phyloP scores from a whole-genome alignment of 2,329 filamentous ascomycete species.

The Helminthosporium solani region DNA sequence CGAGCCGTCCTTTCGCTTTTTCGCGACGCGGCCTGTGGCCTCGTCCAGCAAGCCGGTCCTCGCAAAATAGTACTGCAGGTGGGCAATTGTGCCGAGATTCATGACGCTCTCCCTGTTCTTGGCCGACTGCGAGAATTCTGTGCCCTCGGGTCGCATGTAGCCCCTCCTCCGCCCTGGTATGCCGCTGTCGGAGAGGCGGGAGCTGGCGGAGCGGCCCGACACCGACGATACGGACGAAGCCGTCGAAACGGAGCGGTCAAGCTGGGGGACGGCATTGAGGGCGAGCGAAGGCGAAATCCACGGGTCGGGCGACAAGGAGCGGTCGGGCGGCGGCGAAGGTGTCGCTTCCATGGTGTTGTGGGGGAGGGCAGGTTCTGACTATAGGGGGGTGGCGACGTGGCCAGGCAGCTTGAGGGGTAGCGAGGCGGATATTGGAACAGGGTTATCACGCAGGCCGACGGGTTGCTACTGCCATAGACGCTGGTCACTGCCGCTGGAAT shows the following conservation, averaged over 20 bases:
- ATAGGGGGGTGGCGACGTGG: not conserved
- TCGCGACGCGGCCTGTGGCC: slow-evolving; percentile 82
- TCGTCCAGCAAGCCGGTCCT: slow-evolving; percentile 90
- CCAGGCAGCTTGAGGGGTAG: not conserved
- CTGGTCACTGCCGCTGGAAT: not conserved
- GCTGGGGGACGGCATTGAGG: slow-evolving; percentile 58
- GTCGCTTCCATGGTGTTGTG: slow-evolving; percentile 25
- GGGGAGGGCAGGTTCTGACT: not conserved
- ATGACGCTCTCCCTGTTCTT: slow-evolving; percentile 90
- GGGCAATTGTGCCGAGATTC: slow-evolving; percentile 93
- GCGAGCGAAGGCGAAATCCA: slow-evolving; percentile 64
- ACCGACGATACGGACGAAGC: slow-evolving; percentile 55
- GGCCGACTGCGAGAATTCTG: slow-evolving; percentile 87
- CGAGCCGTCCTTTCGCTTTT: slow-evolving; percentile 57
- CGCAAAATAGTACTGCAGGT: slow-evolving; percentile 98
- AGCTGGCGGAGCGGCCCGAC: slow-evolving; percentile 66
- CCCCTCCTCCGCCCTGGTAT: slow-evolving; percentile 63
- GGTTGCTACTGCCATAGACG: not conserved
- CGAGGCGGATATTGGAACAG: not conserved
- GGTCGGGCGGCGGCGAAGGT: slow-evolving; percentile 47
- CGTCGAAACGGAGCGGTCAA: slow-evolving; percentile 65
- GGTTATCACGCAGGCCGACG: not conserved
- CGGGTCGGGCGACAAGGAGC: slow-evolving; percentile 60
- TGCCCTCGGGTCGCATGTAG: slow-evolving; percentile 84
- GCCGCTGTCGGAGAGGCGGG: slow-evolving; percentile 48